Percentiles rank a stretch among this genome's conserved stretches.
Evolutionary conservation across 2,329 filamentous ascomycete species (phyloP).

Genomic region (Cercospora brassicicola): DNA sequence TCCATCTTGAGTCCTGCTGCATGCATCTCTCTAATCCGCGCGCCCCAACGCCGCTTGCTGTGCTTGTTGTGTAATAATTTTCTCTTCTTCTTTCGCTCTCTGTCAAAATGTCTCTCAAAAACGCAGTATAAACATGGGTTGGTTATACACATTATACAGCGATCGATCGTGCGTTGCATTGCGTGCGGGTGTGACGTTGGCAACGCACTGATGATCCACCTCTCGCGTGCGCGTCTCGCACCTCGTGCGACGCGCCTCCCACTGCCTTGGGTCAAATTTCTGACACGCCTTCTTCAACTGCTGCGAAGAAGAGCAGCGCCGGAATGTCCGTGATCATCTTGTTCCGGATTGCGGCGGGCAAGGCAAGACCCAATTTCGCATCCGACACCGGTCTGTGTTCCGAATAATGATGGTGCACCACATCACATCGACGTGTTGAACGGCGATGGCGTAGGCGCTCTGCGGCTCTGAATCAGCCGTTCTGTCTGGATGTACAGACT

Average conservation of each 20-base stretch:
- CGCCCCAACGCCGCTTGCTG: conserved; percentile 2
- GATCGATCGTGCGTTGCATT: not conserved
- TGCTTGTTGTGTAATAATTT: not conserved
- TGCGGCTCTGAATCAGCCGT: conserved; percentile 63
- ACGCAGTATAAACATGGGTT: conserved; percentile 5
- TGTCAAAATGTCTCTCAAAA: not conserved
- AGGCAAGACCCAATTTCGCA: not conserved
- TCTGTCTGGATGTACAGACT: conserved; percentile 80
- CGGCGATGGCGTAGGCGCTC: conserved; percentile 25
- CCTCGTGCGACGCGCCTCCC: not conserved
- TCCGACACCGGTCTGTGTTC: conserved; percentile 9
- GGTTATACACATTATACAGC: conserved; percentile 5
- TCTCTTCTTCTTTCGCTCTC: not conserved
- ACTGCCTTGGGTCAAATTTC: not conserved
- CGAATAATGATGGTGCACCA: not conserved
- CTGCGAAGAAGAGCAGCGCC: not conserved
- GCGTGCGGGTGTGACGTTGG: not conserved
- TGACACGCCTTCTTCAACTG: not conserved
- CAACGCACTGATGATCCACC: conserved; percentile 3
- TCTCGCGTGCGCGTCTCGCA: not conserved
- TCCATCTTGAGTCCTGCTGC: not conserved
- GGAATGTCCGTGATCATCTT: not conserved
- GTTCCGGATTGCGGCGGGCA: not conserved
- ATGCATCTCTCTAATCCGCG: not conserved
- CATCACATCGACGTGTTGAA: conserved; percentile 25